Conservation (phyloP, 1,139 yeast species). For the Hyphopichia khmerensis region DNA sequence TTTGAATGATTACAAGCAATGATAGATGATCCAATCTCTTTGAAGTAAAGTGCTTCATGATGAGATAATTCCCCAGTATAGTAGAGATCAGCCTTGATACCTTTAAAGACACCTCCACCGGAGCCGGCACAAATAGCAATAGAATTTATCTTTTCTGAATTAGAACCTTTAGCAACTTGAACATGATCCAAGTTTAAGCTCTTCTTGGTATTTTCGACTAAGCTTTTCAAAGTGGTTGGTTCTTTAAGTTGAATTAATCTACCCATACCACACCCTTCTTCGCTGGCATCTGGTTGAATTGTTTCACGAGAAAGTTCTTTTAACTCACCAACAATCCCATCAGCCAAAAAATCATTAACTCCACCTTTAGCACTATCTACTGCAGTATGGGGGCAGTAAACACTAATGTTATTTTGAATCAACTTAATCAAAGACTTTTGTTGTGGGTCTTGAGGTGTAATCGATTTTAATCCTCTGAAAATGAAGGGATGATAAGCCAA, state of each 20-base stretch:
- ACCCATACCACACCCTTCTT: slow-evolving; percentile 76
- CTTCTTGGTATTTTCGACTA: slow-evolving; percentile 56
- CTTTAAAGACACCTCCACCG: slow-evolving; percentile 69
- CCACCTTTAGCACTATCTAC: slow-evolving; percentile 91
- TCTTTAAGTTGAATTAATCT: slow-evolving; percentile 54
- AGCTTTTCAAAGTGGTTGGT: slow-evolving; percentile 41
- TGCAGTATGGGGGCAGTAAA: slow-evolving; percentile 94
- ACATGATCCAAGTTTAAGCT: slow-evolving; percentile 53
- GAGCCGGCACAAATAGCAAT: slow-evolving; percentile 97
- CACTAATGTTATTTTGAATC: slow-evolving; percentile 75
- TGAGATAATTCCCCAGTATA: slow-evolving; percentile 94
- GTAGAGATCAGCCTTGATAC: slow-evolving; percentile 70
- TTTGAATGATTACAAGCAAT: slow-evolving; percentile 86
- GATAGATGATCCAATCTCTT: slow-evolving; percentile 73
- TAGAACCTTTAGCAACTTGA: slow-evolving; percentile 59
- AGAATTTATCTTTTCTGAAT: slow-evolving; percentile 34
- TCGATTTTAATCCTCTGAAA: slow-evolving; percentile 81
- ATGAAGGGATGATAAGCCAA: slow-evolving; percentile 95
- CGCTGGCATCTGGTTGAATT: slow-evolving; percentile 26
- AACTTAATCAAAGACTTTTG: slow-evolving; percentile 73
- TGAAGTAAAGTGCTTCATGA: slow-evolving; percentile 76
- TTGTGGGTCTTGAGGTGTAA: slow-evolving; percentile 70
- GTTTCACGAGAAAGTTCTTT: slow-evolving; percentile 22
- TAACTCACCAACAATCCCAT: slow-evolving; percentile 47
- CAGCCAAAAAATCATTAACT: slow-evolving; percentile 87